Percentiles rank a stretch among this genome's conserved stretches.
phyloP scores from a whole-genome alignment of 306 rosid genomes.

The Hylodesmum podocarpum region DNA sequence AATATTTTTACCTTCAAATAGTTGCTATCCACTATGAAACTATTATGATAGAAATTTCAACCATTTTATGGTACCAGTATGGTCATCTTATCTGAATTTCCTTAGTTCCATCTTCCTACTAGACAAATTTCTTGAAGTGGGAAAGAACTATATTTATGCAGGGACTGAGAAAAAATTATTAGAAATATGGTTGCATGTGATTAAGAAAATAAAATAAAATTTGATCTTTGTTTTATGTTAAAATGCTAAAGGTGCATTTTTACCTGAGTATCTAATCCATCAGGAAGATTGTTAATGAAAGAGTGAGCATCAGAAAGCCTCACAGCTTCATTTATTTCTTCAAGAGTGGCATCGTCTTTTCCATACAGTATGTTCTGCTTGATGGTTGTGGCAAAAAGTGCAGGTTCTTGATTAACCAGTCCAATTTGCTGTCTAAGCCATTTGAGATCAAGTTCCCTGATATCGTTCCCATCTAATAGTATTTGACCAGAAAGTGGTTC shows the following conservation, averaged over 20 bases:
- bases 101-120: background rate
- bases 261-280: conserved; percentile 88
- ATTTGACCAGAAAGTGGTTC: conserved; percentile 82
- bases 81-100: background rate
- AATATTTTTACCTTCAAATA: background rate
- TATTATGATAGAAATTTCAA: background rate
- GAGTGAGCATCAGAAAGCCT: conserved; percentile 74
- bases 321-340: conserved; percentile 61
- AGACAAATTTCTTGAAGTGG: background rate
- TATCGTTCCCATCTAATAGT: conserved; percentile 55
- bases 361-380: conserved; percentile 85
- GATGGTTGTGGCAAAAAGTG: conserved; percentile 83
- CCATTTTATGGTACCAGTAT: background rate
- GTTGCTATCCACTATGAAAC: background rate
- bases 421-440: conserved; percentile 89
- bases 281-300: conserved; percentile 86
- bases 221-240: background rate
- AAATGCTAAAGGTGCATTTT: background rate
- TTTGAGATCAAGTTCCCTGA: conserved; percentile 66
- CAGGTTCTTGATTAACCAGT: conserved; percentile 89
- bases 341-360: conserved; percentile 72
- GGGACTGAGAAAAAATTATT: background rate
- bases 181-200: background rate
- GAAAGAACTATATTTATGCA: background rate
- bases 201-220: background rate